phyloP scores from a whole-genome alignment of 306 rosid species.

The Trifolium repens region DNA sequence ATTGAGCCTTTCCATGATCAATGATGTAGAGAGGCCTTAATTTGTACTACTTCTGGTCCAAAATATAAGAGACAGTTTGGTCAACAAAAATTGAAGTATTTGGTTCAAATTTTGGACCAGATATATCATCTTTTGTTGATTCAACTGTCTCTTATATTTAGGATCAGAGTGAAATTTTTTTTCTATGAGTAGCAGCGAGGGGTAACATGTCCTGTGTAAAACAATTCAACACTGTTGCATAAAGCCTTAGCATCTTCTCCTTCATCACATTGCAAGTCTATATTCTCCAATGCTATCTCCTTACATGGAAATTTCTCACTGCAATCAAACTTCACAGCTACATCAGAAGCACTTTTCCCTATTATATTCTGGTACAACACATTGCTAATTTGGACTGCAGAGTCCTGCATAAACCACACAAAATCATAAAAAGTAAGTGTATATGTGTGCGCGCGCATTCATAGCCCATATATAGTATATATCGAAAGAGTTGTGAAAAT shows the following conservation, averaged over 20 bases:
- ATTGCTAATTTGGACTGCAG: constrained; percentile 64
- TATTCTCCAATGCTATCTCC: constrained; percentile 55
- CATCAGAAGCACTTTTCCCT: constrained; percentile 71
- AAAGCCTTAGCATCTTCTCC: constrained; percentile 43
- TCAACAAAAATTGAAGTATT: too few species aligned
- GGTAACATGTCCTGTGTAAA: constrained; percentile 45
- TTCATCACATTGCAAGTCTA: constrained; percentile 43
- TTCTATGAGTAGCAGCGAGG: constrained; percentile 55
- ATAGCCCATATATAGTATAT: not conserved
- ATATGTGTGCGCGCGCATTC: not conserved
- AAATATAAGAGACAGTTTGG: too few species aligned
- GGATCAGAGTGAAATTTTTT: not conserved
- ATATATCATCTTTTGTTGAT: too few species aligned
- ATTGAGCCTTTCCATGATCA: not conserved
- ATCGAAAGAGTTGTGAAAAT: not conserved
- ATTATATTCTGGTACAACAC: constrained; percentile 72
- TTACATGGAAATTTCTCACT: constrained; percentile 61
- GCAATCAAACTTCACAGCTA: constrained; percentile 75
- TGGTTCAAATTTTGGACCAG: too few species aligned
- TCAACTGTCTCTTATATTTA: too few species aligned
- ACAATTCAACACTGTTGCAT: constrained; percentile 54
- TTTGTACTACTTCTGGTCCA: not conserved
- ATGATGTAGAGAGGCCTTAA: not conserved
- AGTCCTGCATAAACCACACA: constrained; percentile 40
- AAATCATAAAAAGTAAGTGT: not conserved